Evolutionary conservation across 1,284 basidiomycete species (phyloP).

Genomic region (Cystobasidium pallidum): DNA sequence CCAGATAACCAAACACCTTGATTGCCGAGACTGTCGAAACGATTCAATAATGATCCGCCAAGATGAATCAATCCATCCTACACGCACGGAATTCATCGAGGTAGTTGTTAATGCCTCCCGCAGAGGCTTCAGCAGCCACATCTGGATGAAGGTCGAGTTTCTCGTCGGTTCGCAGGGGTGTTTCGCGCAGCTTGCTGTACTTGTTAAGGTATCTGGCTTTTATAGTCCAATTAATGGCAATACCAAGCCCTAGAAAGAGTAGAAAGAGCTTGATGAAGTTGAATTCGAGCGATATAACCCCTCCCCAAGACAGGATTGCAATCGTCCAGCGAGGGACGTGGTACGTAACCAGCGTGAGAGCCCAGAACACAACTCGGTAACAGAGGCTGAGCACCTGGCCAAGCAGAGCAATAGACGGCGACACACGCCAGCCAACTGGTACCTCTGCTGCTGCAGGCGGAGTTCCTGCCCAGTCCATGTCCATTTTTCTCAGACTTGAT

Average conservation of each 20-base stretch:
- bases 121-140: conserved; percentile 73
- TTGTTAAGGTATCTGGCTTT: conserved; percentile 59
- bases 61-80: too few relatives aligned
- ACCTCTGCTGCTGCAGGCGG: conserved; percentile 5
- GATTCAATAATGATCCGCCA: neutral
- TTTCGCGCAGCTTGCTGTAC: conserved; percentile 77
- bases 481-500: neutral
- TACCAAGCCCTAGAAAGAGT: conserved; percentile 30
- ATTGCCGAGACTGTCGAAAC: conserved; percentile 70
- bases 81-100: conserved; percentile 76
- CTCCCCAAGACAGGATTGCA: conserved; percentile 41
- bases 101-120: conserved; percentile 82
- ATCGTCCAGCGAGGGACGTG: conserved; percentile 31
- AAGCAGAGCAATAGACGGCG: conserved; percentile 28
- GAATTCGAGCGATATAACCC: conserved; percentile 44
- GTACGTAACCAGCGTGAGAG: conserved; percentile 38
- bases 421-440: conserved; percentile 22
- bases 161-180: conserved; percentile 60
- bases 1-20: conserved; percentile 90
- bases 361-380: conserved; percentile 35
- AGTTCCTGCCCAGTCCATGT: neutral
- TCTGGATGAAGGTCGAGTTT: conserved; percentile 69
- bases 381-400: conserved; percentile 27
- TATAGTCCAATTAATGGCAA: conserved; percentile 54
- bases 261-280: conserved; percentile 44